phyloP scores from a whole-genome alignment of 305 asterid species.

The Fraxinus angustifolia region DNA sequence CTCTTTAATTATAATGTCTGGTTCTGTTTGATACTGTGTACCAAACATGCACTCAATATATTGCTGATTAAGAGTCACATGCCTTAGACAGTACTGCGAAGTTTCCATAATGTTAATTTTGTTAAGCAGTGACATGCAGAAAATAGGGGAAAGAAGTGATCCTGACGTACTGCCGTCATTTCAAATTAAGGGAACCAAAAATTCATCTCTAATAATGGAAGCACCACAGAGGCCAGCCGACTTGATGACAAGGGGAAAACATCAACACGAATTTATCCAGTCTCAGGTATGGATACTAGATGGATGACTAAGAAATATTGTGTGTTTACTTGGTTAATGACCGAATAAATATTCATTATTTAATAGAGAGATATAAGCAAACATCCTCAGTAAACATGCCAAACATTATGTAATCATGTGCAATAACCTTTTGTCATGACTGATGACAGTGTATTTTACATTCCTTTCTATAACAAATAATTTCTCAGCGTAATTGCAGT shows the following conservation, averaged over 20 bases:
- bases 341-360: not conserved
- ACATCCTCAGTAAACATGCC: not conserved
- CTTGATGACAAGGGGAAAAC: constrained; percentile 30
- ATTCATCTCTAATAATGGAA: constrained; percentile 30
- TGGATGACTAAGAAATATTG: constrained; percentile 1
- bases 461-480: not conserved
- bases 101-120: constrained; percentile 17
- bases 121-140: constrained; percentile 51
- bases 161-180: constrained; percentile 35
- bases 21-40: not conserved
- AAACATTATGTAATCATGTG: not conserved
- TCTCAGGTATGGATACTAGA: constrained; percentile 34
- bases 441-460: not conserved
- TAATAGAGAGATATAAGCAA: not conserved
- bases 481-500: not conserved
- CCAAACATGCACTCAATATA: not conserved
- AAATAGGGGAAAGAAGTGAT: constrained; percentile 40
- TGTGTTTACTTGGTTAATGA: not conserved
- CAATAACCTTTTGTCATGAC: not conserved
- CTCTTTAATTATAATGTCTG: not conserved
- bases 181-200: constrained; percentile 30
- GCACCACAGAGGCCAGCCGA: constrained; percentile 34
- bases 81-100: not conserved
- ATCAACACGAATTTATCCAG: constrained; percentile 29
- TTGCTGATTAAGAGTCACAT: not conserved